phyloP scores from a whole-genome alignment of 306 rosid species.

The Cicer pinnatifidum region DNA sequence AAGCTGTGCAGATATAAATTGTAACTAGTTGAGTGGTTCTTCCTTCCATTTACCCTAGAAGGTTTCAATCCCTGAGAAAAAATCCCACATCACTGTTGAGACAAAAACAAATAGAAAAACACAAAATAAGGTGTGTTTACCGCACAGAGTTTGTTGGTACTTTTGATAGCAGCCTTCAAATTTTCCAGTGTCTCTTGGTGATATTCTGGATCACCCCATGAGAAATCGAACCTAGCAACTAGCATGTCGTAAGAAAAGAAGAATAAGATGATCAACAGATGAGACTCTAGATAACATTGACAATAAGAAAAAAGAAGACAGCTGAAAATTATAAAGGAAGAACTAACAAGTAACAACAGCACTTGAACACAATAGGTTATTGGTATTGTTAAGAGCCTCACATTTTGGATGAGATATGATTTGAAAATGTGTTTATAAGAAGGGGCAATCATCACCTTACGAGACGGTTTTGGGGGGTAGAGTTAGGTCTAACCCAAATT shows the following conservation, averaged over 20 bases:
- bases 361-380: not conserved
- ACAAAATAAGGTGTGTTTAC: slow-evolving; percentile 48
- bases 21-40: not conserved
- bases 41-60: not conserved
- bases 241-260: slow-evolving; percentile 41
- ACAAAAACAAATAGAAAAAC: slow-evolving; percentile 9
- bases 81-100: not conserved
- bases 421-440: no score
- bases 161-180: slow-evolving; percentile 65
- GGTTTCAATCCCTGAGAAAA: not conserved
- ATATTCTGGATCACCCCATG: slow-evolving; percentile 78
- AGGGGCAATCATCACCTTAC: no score
- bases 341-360: not conserved
- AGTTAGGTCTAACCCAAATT: no score
- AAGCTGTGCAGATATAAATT: not conserved
- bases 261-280: slow-evolving; percentile 3
- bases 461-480: no score
- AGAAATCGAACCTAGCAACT: slow-evolving; percentile 89
- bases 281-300: slow-evolving; percentile 3
- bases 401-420: no score
- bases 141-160: slow-evolving; percentile 75
- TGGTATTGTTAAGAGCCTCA: not conserved
- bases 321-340: slow-evolving; percentile 3
- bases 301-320: not conserved
- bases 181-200: slow-evolving; percentile 89